Percentiles rank a stretch among this genome's conserved stretches.
These are phyloP conservation scores for Cicer bijugum DNA, from an alignment of 306 rosid genomes.

Conservation along the genomic window DNA sequence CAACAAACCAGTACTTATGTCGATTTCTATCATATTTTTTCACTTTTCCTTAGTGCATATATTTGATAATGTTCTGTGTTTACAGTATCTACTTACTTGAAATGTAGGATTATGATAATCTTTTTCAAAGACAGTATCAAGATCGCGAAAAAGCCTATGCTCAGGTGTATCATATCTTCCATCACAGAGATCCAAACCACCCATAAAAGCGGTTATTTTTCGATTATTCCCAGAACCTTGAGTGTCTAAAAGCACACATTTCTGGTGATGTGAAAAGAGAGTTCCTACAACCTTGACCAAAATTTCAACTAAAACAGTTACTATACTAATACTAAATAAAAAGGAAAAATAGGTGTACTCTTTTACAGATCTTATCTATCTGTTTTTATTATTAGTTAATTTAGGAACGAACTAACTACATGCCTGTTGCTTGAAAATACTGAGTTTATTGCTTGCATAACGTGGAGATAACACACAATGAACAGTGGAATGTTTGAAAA, in stretches of 20 bases:
- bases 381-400: no score
- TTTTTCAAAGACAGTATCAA: conserved; percentile 58
- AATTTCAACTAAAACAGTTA: conserved; percentile 35
- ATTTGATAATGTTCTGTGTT: conserved; percentile 14
- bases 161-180: conserved; percentile 83
- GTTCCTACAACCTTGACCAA: conserved; percentile 77
- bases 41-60: neutral
- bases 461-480: conserved; percentile 80
- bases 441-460: conserved; percentile 83
- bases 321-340: neutral
- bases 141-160: conserved; percentile 63
- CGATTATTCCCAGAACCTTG: conserved; percentile 62
- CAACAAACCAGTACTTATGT: conserved; percentile 7
- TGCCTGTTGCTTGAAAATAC: conserved; percentile 84
- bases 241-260: conserved; percentile 72
- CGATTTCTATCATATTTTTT: neutral
- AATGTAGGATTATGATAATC: conserved; percentile 74
- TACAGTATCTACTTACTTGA: conserved; percentile 52
- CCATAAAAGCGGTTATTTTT: conserved; percentile 70
- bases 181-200: conserved; percentile 80
- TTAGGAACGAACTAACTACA: neutral
- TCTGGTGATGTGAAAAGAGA: conserved; percentile 82
- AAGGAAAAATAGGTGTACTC: neutral
- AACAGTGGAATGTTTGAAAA: conserved; percentile 71
- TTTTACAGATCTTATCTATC: no score